Conservation (phyloP, 768 basidiomycete species). For the Pleurotus ostreatus region DNA sequence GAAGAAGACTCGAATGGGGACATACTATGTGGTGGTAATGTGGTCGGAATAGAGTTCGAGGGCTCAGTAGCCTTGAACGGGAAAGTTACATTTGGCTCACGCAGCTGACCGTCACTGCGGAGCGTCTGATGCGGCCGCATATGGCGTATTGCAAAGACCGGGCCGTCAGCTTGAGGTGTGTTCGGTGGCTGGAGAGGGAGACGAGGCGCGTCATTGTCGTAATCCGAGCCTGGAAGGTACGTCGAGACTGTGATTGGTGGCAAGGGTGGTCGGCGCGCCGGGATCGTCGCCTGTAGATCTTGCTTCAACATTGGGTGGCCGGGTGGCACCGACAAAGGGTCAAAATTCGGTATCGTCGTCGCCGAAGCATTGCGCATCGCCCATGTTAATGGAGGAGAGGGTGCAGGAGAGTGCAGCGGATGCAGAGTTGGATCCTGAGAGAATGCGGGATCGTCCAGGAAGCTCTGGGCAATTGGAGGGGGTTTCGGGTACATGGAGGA, state of each 20-base stretch:
- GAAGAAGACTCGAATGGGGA: background rate
- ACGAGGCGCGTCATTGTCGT: background rate
- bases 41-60: background rate
- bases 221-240: background rate
- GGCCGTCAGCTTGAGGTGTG: constrained; percentile 7
- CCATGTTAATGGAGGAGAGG: background rate
- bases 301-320: constrained; percentile 1
- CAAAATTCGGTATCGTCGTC: background rate
- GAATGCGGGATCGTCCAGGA: constrained; percentile 55
- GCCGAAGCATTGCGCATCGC: background rate
- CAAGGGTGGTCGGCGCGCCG: constrained; percentile 3
- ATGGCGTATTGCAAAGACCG: background rate
- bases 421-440: constrained; percentile 50
- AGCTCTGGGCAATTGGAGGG: constrained; percentile 21
- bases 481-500: constrained; percentile 9
- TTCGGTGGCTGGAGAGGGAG: constrained; percentile 7
- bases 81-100: background rate
- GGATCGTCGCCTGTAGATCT: background rate
- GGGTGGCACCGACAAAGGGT: background rate
- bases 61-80: background rate
- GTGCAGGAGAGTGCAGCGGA: constrained; percentile 27
- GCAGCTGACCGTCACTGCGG: constrained; percentile 4
- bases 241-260: constrained; percentile 2
- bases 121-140: constrained; percentile 1
- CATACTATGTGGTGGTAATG: background rate